Base-by-base conservation (phyloP, 1,139 yeast genomes). In the Arxiozyma slooffiae region DNA sequence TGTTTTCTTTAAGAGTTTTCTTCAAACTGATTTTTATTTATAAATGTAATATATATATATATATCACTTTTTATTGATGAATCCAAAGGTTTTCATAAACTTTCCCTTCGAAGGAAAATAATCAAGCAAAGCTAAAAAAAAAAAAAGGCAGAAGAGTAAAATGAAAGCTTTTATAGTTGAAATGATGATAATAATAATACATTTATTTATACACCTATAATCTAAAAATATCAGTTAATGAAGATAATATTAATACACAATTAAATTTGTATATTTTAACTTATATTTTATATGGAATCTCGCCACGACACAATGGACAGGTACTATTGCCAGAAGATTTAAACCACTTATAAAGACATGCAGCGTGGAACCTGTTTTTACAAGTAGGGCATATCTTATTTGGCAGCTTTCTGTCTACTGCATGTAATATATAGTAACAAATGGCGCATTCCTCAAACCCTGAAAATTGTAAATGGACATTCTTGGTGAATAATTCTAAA, bases 381-480 rank as follows among this genome's bases (percentile, higher is more conserved):
- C 99, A 92, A 0, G 96, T 89, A 16, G 84, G 75, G 69, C 99
- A 92, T 6, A 77, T 78, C 69, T 89, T 90, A 38, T 88, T 80
- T 5, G 99, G 98, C 54, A 92, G 75, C 4, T 96, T 84, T 62
- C 86, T 85, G 62, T 90, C 97, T 58, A 86, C 92, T 14, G 74
- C 75, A 63, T 90, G 96, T 56, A 89, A 73, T 56, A 90, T 84
- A 4, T 95, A 83, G 66, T 90, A 92, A 67, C 99, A 92, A 62
- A 92, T 89, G 6, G 97, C 95, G 75, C 99, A 92, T 55, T 92
- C 97, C 60, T 88, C 96, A 58, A 88, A 89, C 0, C 97, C 97
- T 14, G 85, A 81, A 64, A 90, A 90, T 64, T 90, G 95, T 54
- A 86, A 73, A 47, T 80, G 77, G 42, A 88, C 92, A 63, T 89